Conservation (phyloP, 2,329 filamentous ascomycete species). For the Aspergillus novoparasiticus region DNA sequence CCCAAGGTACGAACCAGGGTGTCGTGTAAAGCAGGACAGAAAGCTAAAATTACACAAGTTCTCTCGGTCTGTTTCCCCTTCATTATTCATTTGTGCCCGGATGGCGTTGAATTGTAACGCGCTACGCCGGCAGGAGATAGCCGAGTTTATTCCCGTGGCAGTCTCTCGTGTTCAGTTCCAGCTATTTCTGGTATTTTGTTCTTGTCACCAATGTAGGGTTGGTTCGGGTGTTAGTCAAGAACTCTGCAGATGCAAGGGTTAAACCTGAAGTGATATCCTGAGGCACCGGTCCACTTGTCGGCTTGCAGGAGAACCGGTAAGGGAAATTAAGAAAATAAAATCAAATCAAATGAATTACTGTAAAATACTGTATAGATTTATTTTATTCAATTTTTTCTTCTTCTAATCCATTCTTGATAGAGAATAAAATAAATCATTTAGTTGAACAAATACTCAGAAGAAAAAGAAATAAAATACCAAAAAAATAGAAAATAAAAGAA, state of each 20-base stretch:
- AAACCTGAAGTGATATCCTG: constrained; percentile 13
- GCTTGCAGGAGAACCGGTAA: constrained; percentile 16
- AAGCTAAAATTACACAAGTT: neutral
- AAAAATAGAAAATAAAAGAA: constrained; percentile 2
- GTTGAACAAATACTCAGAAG: neutral
- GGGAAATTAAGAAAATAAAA: neutral
- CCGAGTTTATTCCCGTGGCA: neutral
- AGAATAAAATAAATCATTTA: neutral
- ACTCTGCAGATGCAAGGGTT: constrained; percentile 23
- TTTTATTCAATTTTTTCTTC: neutral
- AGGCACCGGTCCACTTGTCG: constrained; percentile 14
- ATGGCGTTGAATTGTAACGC: constrained; percentile 1
- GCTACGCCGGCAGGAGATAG: neutral
- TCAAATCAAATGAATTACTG: neutral
- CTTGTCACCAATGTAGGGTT: constrained; percentile 7
- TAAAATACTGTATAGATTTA: neutral
- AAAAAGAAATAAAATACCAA: neutral
- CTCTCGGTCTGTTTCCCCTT: neutral
- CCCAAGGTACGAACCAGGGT: neutral
- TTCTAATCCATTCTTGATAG: neutral
- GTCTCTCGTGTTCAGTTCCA: neutral
- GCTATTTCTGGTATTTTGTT: neutral
- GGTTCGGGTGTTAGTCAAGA: constrained; percentile 15
- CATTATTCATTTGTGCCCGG: constrained; percentile 3
- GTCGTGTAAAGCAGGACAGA: constrained; percentile 3